phyloP scores from a whole-genome alignment of 2,329 filamentous ascomycete genomes.

The Colletotrichum theobromicola region DNA sequence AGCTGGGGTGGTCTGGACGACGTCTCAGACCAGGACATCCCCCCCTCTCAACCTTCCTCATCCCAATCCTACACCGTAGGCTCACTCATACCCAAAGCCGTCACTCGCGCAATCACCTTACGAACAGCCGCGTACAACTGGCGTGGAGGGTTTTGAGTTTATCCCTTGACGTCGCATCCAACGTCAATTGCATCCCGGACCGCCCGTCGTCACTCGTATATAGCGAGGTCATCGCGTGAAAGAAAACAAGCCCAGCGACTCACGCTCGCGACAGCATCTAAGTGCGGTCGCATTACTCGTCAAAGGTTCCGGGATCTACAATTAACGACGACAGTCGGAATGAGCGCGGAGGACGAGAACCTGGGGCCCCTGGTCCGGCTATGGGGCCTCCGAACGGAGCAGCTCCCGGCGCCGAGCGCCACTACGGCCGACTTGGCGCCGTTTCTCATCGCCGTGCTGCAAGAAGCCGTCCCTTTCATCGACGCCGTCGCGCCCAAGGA shows the following conservation, averaged over 20 bases:
- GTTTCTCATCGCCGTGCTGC: slow-evolving; percentile 58
- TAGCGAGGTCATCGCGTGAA: not conserved
- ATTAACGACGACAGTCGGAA: not conserved
- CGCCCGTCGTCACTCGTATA: not conserved
- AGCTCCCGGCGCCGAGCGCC: slow-evolving; percentile 50
- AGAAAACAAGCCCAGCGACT: not conserved
- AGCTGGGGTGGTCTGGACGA: not conserved
- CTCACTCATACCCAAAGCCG: not conserved
- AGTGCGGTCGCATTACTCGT: not conserved
- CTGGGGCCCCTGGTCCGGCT: slow-evolving; percentile 58
- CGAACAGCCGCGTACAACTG: not conserved
- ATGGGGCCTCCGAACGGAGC: slow-evolving; percentile 52
- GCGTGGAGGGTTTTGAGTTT: slow-evolving; percentile 14
- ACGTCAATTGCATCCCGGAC: not conserved
- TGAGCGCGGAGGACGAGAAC: slow-evolving; percentile 15
- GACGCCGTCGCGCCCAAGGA: slow-evolving; percentile 53
- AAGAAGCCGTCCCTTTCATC: slow-evolving; percentile 66
- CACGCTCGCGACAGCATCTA: not conserved
- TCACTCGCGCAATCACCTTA: not conserved
- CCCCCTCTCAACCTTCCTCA: not conserved
- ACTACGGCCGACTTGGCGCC: slow-evolving; percentile 48
- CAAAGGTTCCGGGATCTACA: not conserved
- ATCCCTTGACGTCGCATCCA: slow-evolving; percentile 1
- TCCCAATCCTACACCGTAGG: not conserved
- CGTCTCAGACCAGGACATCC: slow-evolving; percentile 12